phyloP scores from a whole-genome alignment of 1,139 yeast species.

The Scheffersomyces titani region DNA sequence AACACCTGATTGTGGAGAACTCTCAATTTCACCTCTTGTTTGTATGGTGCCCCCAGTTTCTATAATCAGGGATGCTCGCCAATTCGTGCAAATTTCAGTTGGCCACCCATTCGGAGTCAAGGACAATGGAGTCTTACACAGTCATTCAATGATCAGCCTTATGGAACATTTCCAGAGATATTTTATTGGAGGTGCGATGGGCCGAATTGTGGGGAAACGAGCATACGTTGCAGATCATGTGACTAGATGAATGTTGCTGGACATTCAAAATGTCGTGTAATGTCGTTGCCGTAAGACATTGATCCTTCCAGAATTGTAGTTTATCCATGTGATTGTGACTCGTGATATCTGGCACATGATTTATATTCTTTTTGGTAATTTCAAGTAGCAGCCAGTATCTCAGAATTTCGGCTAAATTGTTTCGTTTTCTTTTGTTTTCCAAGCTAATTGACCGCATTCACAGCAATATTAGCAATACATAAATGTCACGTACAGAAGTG shows the following conservation, averaged over 20 bases:
- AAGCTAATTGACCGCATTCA: not conserved
- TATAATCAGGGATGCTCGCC: not conserved
- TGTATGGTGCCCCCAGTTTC: not conserved
- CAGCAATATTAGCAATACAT: not conserved
- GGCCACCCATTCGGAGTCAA: not conserved
- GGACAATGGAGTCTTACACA: not conserved
- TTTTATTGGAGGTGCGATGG: not conserved
- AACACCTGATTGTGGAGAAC: not conserved
- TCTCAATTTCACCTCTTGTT: not conserved
- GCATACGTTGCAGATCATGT: not conserved
- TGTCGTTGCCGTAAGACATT: too few species aligned
- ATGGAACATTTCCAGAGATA: not conserved
- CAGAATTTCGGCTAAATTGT: too few species aligned
- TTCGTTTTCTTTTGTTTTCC: not conserved
- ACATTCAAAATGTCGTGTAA: too few species aligned
- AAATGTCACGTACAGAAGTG: not conserved
- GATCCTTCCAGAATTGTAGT: too few species aligned
- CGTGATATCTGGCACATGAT: too few species aligned
- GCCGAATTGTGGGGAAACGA: not conserved
- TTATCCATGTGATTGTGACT: too few species aligned
- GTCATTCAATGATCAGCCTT: not conserved
- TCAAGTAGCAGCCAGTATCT: too few species aligned
- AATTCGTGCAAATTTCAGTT: not conserved
- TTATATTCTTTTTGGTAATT: too few species aligned
- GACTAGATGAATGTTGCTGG: too few species aligned